Evolutionary conservation across 1,284 basidiomycete genomes (phyloP), one percentile per base, ranked within the genome.

Genomic region (Rhodotorula sp.): DNA sequence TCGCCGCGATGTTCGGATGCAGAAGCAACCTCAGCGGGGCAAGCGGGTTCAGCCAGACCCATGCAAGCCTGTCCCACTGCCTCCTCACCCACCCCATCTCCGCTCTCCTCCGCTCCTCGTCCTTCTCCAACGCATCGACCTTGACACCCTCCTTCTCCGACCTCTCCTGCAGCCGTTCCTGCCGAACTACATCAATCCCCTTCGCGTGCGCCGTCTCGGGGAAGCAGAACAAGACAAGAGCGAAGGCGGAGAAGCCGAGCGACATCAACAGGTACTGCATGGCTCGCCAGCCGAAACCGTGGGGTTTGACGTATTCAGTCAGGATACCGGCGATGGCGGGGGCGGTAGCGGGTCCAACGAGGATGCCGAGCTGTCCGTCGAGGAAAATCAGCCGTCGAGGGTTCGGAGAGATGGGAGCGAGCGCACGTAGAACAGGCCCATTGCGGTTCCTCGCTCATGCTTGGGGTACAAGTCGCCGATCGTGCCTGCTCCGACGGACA

Each of bases 201-300:
- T 81, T 78, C 81, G 76, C 79, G 75, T 88, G 87, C 24, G 83
- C 84, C 2, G 90, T 91, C 77, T 92, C 91, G 0, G 90, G 90
- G 24, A 90, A 82, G 64, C 85, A 83, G 29, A 85, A 62, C 13
- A 81, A 77, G 44, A 87, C 82, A 15, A 84, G 76, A 0, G 84
- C 34, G 44, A 86, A 81, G 1, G 84, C 82, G 5, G 84, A 66
- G 0, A 84, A 71, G 7, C 84, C 84, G 47, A 82, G 78, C 0
- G 82, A 76, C 55, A 59, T 60, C 4, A 90, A 70, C 0, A 79
- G 76, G 46, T 80, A 79, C 78, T 92, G 89, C 77, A 89, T 86
- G 2, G 84, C 77, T 4, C 89, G 84, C 90, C 90, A 92, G 0
- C 89, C 68, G 0, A 57, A n/a, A 1, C 64, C 64, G 6, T 27